Percentiles rank a stretch among this genome's conserved stretches.
Conservation (phyloP, 2,329 filamentous ascomycete species). For the Fusarium palustre region DNA sequence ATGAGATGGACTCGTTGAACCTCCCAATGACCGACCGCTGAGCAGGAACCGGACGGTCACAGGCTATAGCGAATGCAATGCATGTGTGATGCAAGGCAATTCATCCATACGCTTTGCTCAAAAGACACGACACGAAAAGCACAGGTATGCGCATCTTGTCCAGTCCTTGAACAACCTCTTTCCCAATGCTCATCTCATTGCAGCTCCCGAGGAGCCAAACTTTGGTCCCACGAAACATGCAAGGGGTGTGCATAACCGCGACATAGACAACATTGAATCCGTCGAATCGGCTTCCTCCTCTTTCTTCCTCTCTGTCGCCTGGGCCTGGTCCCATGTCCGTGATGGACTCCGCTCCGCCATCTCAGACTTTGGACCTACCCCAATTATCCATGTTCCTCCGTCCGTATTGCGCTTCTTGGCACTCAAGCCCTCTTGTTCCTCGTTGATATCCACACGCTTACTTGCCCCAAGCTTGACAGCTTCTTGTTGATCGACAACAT, state of each 20-base stretch:
- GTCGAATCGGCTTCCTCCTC: slow-evolving; percentile 33
- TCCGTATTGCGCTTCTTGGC: slow-evolving; percentile 42
- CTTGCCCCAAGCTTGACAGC: slow-evolving; percentile 10
- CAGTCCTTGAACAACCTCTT: slow-evolving; percentile 15
- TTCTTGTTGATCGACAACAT: slow-evolving; percentile 31
- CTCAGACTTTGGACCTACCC: slow-evolving; percentile 36
- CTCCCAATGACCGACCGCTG: background rate
- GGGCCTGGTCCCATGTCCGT: slow-evolving; percentile 22
- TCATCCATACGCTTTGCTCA: background rate
- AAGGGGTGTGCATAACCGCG: slow-evolving; percentile 36
- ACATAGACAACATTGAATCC: slow-evolving; percentile 12
- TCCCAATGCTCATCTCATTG: slow-evolving; percentile 22
- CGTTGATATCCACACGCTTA: slow-evolving; percentile 19
- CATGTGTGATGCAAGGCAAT: background rate
- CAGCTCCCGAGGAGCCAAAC: slow-evolving; percentile 12
- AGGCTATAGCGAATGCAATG: background rate
- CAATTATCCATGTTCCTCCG: slow-evolving; percentile 42
- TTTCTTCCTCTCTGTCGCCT: slow-evolving; percentile 15
- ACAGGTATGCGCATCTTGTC: slow-evolving; percentile 5
- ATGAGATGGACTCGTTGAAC: background rate
- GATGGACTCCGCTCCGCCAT: slow-evolving; percentile 31
- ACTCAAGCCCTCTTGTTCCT: slow-evolving; percentile 28
- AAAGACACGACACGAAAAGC: slow-evolving; percentile 12
- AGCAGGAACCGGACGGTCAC: slow-evolving; percentile 8
- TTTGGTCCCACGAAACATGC: slow-evolving; percentile 33